Evolutionary conservation across 495 filamentous ascomycete genomes (phyloP), one percentile per base, ranked within the genome.

Genomic region (Lichina pygmaea): DNA sequence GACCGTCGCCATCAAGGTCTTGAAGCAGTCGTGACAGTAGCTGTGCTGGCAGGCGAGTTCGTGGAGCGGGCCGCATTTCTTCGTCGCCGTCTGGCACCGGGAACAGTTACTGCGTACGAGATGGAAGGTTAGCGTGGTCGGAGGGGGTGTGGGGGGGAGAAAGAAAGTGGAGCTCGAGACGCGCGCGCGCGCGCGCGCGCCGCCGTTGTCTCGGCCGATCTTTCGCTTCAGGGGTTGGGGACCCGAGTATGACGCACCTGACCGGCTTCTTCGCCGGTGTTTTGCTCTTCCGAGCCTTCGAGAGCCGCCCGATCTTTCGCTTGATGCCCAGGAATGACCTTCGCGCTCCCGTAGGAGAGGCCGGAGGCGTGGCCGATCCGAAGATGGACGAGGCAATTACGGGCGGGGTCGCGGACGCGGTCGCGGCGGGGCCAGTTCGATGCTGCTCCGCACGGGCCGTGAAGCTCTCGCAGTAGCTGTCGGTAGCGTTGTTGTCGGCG

Each of bases 21-120:
- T 55, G 10, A 73, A 54, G 48, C 69, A 73, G 34, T 52, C 47
- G 9, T 55, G 52, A 56, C 69, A 73, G 47, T 71, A 72, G 31
- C 52, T 63, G 50, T 73, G 68, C 9, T 61, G 58, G 51, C 69
- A 73, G 4, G 62, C 64, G 2, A 73, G 55, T 9, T 50, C 53
- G 24, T 53, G 45, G 51, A 30, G 62, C 62, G 38, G 61, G 54
- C n/a, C 66, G 53, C 7, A 41, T 42, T 42, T 57, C 57, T 9
- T 58, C 55, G 16, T 54, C 43, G 68, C 62, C 39, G 69, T 64
- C 39, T 63, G 60, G 48, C 66, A 70, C 49, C 66, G 68, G 36
- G 66, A 60, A 39, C 67, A 72, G 17, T 62, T 62, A 33, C 68
- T 72, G 49, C 33, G 36, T 16, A 13, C n/a, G 34, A 8, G 13